Conservation (phyloP, 805 yeast genomes). For the Cephaloascus fragrans region DNA sequence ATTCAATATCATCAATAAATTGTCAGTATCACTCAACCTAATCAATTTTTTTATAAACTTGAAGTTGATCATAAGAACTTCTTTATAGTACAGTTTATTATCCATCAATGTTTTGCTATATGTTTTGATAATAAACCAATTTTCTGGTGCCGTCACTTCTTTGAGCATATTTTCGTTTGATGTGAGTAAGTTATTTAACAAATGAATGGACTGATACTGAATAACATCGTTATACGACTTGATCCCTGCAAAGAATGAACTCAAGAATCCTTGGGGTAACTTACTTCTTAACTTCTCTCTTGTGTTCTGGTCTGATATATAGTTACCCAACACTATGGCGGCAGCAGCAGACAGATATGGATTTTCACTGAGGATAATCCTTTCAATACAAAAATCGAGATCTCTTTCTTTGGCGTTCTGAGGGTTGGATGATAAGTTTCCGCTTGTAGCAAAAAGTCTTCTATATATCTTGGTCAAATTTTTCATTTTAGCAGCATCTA, state of each 20-base stretch:
- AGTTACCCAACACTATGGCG: conserved; percentile 11
- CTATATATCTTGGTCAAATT: conserved; percentile 8
- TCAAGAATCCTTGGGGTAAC: conserved; percentile 6
- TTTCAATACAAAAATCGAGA: not conserved
- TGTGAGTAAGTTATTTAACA: conserved; percentile 3
- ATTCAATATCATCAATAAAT: not conserved
- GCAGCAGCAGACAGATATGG: conserved; percentile 11
- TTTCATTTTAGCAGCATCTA: not conserved
- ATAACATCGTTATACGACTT: conserved; percentile 10
- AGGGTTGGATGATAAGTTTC: conserved; percentile 14
- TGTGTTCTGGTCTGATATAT: conserved; percentile 8
- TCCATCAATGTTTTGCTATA: conserved; percentile 3
- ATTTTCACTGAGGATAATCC: conserved; percentile 3
- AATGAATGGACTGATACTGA: conserved; percentile 5
- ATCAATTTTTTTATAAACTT: not conserved
- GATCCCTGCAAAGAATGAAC: conserved; percentile 13
- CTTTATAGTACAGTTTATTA: not conserved
- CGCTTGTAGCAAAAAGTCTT: conserved; percentile 10
- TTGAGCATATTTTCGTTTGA: conserved; percentile 10
- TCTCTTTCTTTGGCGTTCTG: conserved; percentile 7
- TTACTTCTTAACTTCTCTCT: conserved; percentile 2
- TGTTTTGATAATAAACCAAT: conserved; percentile 9
- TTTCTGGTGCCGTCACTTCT: conserved; percentile 10
- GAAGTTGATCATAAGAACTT: not conserved
- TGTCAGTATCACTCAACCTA: not conserved